Base-by-base conservation (phyloP, 2,329 filamentous ascomycete genomes). In the Helminthosporium solani region DNA sequence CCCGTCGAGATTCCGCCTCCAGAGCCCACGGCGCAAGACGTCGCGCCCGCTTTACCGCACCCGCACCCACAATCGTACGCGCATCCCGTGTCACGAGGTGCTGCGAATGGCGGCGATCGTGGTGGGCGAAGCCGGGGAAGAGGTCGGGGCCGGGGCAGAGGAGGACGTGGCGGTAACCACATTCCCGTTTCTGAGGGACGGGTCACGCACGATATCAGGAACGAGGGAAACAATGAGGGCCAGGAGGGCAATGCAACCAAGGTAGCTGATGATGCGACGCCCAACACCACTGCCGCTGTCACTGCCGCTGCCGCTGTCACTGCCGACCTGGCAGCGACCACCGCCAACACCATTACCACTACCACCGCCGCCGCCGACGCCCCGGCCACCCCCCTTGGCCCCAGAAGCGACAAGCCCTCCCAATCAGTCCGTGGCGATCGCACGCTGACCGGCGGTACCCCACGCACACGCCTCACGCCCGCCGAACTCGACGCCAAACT, bases 401-500 rank as follows among this genome's bases (percentile, higher is more conserved):
- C 59, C 53, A 18, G 53, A 59, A 2, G 38, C 40, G 7, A 28
- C 18, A 60, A 63, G 27, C 56, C 57, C 3, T 40, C 53, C 7
- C 57, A 59, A 19, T 65, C 65, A 3, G 65, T 68, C 14, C 65
- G 64, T 30, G 65, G 65, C 39, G 65, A 67, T 48, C 48, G 65
- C 31, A 65, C 60, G 25, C 42, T 67, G 20, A 70, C 66, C 8
- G 66, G 65, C 23, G 63, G 66, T 19, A 54, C 56, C 33, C 58
- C 61, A 23, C 64, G 66, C 46, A 56, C 63, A 3, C 66, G 66
- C 33, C 75, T 86, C 35, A 86, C 82, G 2, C 83, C 86, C 60
- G 80, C 78, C 52, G 79, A 87, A 63, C 75, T 87, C 7, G 76
- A 75, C 3, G 78, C 77, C 36, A 81, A 81, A 50, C 79, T 87